These are phyloP conservation scores for Trametes gibbosa DNA, from an alignment of 768 basidiomycete species.

Conservation along the genomic window DNA sequence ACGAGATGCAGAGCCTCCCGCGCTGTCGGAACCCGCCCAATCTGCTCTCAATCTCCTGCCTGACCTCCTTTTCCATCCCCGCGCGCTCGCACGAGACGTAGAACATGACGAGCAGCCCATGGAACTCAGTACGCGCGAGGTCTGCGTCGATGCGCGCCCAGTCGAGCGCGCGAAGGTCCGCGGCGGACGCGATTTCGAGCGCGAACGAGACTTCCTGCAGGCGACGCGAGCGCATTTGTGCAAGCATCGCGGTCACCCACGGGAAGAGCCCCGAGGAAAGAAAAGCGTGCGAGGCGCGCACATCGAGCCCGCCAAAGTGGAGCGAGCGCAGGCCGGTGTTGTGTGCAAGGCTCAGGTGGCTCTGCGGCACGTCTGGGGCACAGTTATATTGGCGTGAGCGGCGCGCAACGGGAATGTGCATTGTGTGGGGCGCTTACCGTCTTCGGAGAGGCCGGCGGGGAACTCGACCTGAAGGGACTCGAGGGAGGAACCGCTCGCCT, in stretches of 20 bases:
- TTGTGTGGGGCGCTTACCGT: constrained; percentile 17
- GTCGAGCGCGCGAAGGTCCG: constrained; percentile 24
- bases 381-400: neutral
- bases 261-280: constrained; percentile 26
- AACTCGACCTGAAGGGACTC: constrained; percentile 29
- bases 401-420: neutral
- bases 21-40: constrained; percentile 22
- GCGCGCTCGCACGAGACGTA: constrained; percentile 24
- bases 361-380: constrained; percentile 21
- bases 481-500: constrained; percentile 26
- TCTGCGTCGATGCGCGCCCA: constrained; percentile 28
- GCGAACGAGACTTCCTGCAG: constrained; percentile 26
- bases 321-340: constrained; percentile 28
- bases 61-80: constrained; percentile 16
- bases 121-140: constrained; percentile 24
- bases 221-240: constrained; percentile 19
- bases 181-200: constrained; percentile 24
- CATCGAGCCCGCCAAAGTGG: constrained; percentile 28
- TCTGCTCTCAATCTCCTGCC: constrained; percentile 15
- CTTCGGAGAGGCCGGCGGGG: constrained; percentile 24
- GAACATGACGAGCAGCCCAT: constrained; percentile 23
- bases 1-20: constrained; percentile 25
- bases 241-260: constrained; percentile 26
- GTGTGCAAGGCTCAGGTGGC: constrained; percentile 27
- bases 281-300: constrained; percentile 23